phyloP scores from a whole-genome alignment of 306 rosid genomes.

The Lathyrus oleraceus region DNA sequence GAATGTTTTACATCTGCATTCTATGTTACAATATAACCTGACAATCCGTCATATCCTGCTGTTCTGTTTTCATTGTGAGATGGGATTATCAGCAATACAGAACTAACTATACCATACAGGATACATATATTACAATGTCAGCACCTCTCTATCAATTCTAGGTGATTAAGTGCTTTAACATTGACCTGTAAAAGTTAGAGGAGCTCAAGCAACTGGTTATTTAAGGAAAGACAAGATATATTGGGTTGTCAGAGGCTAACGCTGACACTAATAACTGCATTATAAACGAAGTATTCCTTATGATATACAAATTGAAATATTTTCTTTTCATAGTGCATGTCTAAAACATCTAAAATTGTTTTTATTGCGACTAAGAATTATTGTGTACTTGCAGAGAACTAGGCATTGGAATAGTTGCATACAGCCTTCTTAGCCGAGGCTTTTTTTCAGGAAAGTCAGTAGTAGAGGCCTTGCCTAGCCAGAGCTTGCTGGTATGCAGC shows the following conservation, averaged over 20 bases:
- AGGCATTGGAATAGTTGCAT: constrained; percentile 72
- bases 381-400: constrained; percentile 49
- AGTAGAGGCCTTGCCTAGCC: too few species aligned
- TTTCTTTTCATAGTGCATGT: constrained; percentile 2
- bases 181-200: constrained; percentile 44
- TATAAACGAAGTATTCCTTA: constrained; percentile 73
- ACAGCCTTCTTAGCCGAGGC: constrained; percentile 74
- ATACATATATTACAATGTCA: too few species aligned
- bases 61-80: too few species aligned
- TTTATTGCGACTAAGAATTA: too few species aligned
- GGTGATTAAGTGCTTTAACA: constrained; percentile 20
- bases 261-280: constrained; percentile 71
- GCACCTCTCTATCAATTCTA: neutral
- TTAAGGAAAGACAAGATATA: constrained; percentile 65
- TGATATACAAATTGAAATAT: constrained; percentile 42
- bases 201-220: constrained; percentile 65
- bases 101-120: too few species aligned
- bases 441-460: constrained; percentile 68
- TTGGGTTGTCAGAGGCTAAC: constrained; percentile 62
- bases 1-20: too few species aligned
- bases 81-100: too few species aligned
- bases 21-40: too few species aligned
- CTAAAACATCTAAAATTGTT: too few species aligned
- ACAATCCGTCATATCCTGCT: too few species aligned
- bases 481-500: constrained; percentile 55